Base-by-base conservation (phyloP, 345 rosid species). In the Eucalyptus pumila region DNA sequence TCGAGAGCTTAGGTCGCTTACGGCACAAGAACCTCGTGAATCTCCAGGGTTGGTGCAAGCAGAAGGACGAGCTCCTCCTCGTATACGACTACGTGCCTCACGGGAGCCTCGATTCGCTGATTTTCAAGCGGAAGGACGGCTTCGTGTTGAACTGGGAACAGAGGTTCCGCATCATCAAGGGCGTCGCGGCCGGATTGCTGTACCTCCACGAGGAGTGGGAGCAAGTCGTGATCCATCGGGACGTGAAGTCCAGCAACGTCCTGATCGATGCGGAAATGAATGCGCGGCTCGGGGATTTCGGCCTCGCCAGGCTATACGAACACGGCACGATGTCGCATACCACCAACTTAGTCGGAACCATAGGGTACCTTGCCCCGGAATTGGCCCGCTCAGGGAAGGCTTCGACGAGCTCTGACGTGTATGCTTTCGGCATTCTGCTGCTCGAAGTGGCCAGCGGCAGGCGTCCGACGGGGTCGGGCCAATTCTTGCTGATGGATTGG, bases 341-440 rank as follows among this genome's bases (percentile, higher is more conserved):
- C 13, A 95, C 98, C 0, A 87, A 87, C 69, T 90, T 97, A 10
- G 95, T 94, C 11, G 98, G 99, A 85, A 97, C 97, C 1, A 67
- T 96, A 19, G 98, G 98, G 86, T 97, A 96, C 85, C 91, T 97
- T 30, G 96, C 99, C 2, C 98, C 98, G 0, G 99, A 97, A 88
- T 49, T 95, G 83, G 94, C 94, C 37, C 94, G 98, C 37, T 94
- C 95, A 1, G 98, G 96, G 24, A 95, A 93, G 93, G 93, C 96
- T 17, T 94, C 97, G 9, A 89, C 96, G 17, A 88, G 96, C 87
- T 92, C 98, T 0, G 98, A 97, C 87, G 96, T 95, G 89, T 95
- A 90, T 17, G 96, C 99, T 5, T 95, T 90, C 9, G 98, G 96
- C 14, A 92, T 95, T 80, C 88, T 96, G 87, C 92, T 97, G 50